These are phyloP conservation scores for Karstenula rhodostoma DNA, from an alignment of 2,329 filamentous ascomycete species.

Conservation along the genomic window DNA sequence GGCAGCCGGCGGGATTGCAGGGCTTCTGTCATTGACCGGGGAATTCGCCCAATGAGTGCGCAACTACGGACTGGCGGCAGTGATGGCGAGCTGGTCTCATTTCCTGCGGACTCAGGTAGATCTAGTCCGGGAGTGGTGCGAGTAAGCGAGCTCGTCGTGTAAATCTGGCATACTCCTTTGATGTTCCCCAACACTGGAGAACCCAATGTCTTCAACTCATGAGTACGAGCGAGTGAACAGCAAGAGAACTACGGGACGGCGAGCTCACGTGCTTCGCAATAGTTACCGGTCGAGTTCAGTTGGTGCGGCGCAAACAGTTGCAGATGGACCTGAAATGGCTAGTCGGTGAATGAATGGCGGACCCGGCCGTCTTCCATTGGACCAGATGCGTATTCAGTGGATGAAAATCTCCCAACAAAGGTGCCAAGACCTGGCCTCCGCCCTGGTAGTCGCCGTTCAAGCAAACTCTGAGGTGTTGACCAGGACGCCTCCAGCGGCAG, in stretches of 20 bases:
- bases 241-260: not conserved
- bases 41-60: conserved; percentile 3
- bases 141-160: conserved; percentile 11
- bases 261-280: conserved; percentile 16
- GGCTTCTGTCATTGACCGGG: not conserved
- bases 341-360: conserved; percentile 13
- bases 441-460: conserved; percentile 26
- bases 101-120: conserved; percentile 9
- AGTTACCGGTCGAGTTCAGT: conserved; percentile 16
- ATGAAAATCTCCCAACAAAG: conserved; percentile 14
- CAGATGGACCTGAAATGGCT: conserved; percentile 17
- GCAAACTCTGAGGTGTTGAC: conserved; percentile 4
- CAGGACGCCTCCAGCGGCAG: conserved; percentile 5
- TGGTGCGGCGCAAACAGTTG: conserved; percentile 6
- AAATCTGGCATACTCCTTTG: not conserved
- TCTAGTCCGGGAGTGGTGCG: conserved; percentile 5
- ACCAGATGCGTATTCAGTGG: not conserved
- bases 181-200: not conserved
- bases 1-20: conserved; percentile 6
- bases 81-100: conserved; percentile 8
- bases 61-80: conserved; percentile 7
- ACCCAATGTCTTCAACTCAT: conserved; percentile 1
- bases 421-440: conserved; percentile 11
- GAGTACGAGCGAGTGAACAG: conserved; percentile 3
- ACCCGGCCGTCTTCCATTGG: conserved; percentile 10